These are phyloP conservation scores for Blumeriella jaapii DNA, from an alignment of 2,329 filamentous ascomycete species.

Conservation along the genomic window DNA sequence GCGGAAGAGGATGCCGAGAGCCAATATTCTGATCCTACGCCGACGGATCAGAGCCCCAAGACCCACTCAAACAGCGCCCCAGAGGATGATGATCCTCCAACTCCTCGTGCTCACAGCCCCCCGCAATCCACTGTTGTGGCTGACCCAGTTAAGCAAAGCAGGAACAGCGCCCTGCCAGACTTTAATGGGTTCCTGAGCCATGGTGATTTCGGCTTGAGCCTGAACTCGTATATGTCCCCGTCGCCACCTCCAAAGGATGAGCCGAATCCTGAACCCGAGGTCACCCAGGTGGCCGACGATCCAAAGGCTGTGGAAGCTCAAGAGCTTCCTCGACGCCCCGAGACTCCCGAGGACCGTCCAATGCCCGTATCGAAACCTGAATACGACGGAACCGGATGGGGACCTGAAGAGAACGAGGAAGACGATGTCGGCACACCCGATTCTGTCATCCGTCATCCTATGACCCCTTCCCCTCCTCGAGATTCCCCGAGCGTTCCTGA, in stretches of 20 bases:
- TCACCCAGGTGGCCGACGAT: no score
- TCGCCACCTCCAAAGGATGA: constrained; percentile 27
- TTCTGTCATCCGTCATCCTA: constrained; percentile 75
- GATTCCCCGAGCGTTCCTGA: constrained; percentile 62
- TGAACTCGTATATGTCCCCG: constrained; percentile 42
- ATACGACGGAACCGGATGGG: constrained; percentile 53
- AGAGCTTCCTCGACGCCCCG: constrained; percentile 19
- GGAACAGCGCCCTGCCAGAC: constrained; percentile 31
- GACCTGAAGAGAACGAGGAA: constrained; percentile 37
- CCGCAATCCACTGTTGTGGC: constrained; percentile 11
- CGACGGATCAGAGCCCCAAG: constrained; percentile 16
- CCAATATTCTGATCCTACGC: constrained; percentile 38
- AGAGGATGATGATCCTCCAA: constrained; percentile 40
- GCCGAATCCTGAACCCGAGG: constrained; percentile 6
- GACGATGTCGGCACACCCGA: constrained; percentile 64
- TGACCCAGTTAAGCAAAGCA: constrained; percentile 16
- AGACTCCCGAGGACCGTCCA: constrained; percentile 23
- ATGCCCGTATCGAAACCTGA: constrained; percentile 42
- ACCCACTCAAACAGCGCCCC: constrained; percentile 16
- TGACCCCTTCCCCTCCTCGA: constrained; percentile 29
- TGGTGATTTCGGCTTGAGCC: constrained; percentile 41
- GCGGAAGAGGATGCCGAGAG: constrained; percentile 27
- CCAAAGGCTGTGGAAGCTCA: constrained; percentile 20
- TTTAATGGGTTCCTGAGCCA: constrained; percentile 37
- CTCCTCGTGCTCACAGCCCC: constrained; percentile 38